Base-by-base conservation (phyloP, 805 yeast species). In the Jamesozyma hellenica region DNA sequence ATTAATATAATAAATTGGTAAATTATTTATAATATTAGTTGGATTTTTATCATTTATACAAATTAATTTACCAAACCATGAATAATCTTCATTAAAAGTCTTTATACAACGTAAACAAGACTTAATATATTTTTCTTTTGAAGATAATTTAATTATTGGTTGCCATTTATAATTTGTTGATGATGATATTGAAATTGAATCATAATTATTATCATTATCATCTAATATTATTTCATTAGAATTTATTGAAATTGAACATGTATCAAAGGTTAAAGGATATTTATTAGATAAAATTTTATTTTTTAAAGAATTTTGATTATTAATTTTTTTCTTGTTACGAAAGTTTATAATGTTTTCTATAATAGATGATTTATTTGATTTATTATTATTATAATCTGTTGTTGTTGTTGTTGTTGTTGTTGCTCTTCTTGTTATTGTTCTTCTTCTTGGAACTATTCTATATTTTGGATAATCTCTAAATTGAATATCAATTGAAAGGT, bases 391-490 rank as follows among this genome's bases (percentile, higher is more conserved):
- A 21, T 21, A 8, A 14, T 29, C 6, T 15, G 16, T 29, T 29
- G 32, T 29, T 29, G 17, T 14, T 14, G 18, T 19, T 25, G 34
- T 12, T 11, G 31, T 8, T 27, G 27, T 11, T 32, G 40, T 26
- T 28, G 39, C 54, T 43, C 37, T 55, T 31, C 45, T 61, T 51
- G 28, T 71, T 65, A 38, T 85, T 68, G 16, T 9, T 47, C 90
- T 69, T 44, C 94, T 70, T 45, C 92, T 65, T 5, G 95, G 95
- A 11, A 85, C 84, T 1, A 90, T 77, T 52, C 90, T 70, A 53
- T 79, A 85, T 30, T 68, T 71, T 6, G 95, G 96, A 54, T 77
- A 61, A 37, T 75, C 79, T 40, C 97, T 71, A 33, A 74, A 69
- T 28, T 71, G 75, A 14, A 90, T 54, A 46, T 92, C 96, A 35